A percentile compares a stretch with the other conserved stretches of the same genome.
These are phyloP conservation scores for Cyclotella kingstonii DNA, from an alignment of 108 stramenopile species.

Conservation along the genomic window DNA sequence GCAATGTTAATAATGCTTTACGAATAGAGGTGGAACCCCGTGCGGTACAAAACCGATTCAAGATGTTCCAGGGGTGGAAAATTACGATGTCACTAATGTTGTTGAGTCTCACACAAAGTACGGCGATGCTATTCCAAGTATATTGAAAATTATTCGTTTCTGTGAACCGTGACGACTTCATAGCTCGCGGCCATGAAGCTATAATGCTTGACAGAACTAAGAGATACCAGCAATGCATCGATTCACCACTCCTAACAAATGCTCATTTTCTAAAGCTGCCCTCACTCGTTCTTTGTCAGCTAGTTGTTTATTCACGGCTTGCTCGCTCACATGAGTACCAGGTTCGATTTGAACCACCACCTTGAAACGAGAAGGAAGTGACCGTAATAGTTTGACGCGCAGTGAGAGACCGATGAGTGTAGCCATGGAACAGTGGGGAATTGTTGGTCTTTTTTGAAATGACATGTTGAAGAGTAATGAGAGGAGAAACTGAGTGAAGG, in stretches of 20 bases:
- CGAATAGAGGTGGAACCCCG: conserved; percentile 35
- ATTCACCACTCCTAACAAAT: conserved; percentile 96
- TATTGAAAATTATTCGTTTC: conserved; percentile 49
- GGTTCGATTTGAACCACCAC: conserved; percentile 84
- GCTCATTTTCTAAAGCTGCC: conserved; percentile 98
- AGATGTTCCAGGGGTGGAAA: conserved; percentile 55
- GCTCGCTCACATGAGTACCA: conserved; percentile 95
- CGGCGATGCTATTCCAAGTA: conserved; percentile 44
- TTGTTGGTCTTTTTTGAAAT: conserved; percentile 62
- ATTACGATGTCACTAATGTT: conserved; percentile 53
- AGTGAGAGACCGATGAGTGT: conserved; percentile 97
- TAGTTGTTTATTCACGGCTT: conserved; percentile 96
- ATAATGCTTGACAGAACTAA: not conserved
- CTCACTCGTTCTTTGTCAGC: conserved; percentile 97
- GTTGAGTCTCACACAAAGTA: conserved; percentile 59
- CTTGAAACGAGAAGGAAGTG: conserved; percentile 89
- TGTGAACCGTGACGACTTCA: conserved; percentile 23
- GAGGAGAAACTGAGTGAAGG: no score
- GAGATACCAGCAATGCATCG: conserved; percentile 85
- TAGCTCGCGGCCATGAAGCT: not conserved
- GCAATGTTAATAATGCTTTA: not conserved
- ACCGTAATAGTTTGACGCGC: conserved; percentile 92
- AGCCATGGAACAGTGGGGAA: conserved; percentile 99
- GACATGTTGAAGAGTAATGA: conserved; percentile 1
- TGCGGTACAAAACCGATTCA: conserved; percentile 28